Percentiles rank a stretch among this genome's conserved stretches.
phyloP scores from a whole-genome alignment of 768 basidiomycete species.

The Strobilomyces echinocephalus region DNA sequence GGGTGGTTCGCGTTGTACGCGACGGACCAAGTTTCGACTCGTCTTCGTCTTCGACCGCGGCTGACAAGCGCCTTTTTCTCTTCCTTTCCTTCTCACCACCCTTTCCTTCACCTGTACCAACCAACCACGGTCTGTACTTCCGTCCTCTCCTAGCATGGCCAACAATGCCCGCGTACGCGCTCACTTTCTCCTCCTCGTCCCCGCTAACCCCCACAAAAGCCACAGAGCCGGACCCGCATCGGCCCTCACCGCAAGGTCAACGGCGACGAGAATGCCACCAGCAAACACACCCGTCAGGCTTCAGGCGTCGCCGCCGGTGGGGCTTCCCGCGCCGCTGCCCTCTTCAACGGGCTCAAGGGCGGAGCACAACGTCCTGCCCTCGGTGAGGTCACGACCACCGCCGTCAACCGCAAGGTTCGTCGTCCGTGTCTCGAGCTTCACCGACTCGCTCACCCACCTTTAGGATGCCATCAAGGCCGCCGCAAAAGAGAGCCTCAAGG shows the following conservation, averaged over 20 bases:
- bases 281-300: constrained; percentile 59
- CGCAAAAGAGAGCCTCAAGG: constrained; percentile 58
- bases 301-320: constrained; percentile 46
- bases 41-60: constrained; percentile 30
- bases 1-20: constrained; percentile 36
- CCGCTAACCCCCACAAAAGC: constrained; percentile 35
- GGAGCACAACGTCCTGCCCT: constrained; percentile 65
- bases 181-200: neutral
- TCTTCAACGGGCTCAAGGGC: constrained; percentile 44
- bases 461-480: constrained; percentile 41
- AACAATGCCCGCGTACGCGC: constrained; percentile 54
- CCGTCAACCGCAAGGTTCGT: constrained; percentile 73
- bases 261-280: constrained; percentile 74
- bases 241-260: constrained; percentile 63
- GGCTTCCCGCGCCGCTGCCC: constrained; percentile 46
- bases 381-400: constrained; percentile 74
- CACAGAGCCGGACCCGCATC: constrained; percentile 62
- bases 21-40: constrained; percentile 22
- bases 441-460: constrained; percentile 5
- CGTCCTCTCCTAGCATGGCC: constrained; percentile 41
- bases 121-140: constrained; percentile 1
- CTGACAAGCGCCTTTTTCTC: constrained; percentile 30
- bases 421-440: neutral
- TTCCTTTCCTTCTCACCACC: constrained; percentile 19
- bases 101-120: constrained; percentile 26